These are phyloP conservation scores for Oligophagozyma castellii DNA, from an alignment of 1,139 yeast species.

Conservation along the genomic window DNA sequence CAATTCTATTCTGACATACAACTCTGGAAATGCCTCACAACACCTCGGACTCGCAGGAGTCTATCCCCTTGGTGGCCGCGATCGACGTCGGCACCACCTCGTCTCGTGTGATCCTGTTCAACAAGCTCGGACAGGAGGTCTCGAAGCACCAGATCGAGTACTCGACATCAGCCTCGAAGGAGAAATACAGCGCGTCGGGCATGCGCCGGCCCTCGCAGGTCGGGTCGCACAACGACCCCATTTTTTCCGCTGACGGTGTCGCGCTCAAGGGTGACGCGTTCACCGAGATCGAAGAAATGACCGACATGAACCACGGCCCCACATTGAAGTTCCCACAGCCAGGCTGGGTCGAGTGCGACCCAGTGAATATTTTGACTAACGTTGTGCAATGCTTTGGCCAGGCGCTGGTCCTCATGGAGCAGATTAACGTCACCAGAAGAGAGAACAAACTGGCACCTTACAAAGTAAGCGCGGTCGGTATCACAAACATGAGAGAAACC, in stretches of 20 bases:
- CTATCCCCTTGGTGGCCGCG: conserved; percentile 45
- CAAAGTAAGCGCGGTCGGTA: conserved; percentile 54
- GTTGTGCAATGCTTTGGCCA: conserved; percentile 67
- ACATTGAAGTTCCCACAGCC: conserved; percentile 64
- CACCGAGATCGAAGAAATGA: conserved; percentile 45
- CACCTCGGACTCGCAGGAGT: neutral
- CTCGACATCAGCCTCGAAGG: conserved; percentile 46
- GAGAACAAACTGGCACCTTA: conserved; percentile 38
- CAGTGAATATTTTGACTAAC: conserved; percentile 68
- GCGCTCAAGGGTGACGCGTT: conserved; percentile 45
- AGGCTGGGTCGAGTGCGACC: conserved; percentile 94
- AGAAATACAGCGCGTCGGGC: conserved; percentile 27
- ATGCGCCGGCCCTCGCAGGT: conserved; percentile 18
- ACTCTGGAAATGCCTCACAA: neutral
- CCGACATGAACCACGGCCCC: conserved; percentile 42
- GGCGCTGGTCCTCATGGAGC: conserved; percentile 44
- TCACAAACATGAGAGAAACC: conserved; percentile 94
- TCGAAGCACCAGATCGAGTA: conserved; percentile 86
- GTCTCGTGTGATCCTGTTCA: conserved; percentile 78
- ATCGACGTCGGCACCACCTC: conserved; percentile 93
- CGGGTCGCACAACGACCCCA: conserved; percentile 19
- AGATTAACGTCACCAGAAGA: conserved; percentile 36
- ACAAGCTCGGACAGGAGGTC: conserved; percentile 57
- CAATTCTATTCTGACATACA: too few species aligned
- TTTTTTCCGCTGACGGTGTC: conserved; percentile 63